Evolutionary conservation across 2,329 filamentous ascomycete genomes (phyloP), one percentile per base, ranked within the genome.

Genomic region (Aspergillus awamori): DNA sequence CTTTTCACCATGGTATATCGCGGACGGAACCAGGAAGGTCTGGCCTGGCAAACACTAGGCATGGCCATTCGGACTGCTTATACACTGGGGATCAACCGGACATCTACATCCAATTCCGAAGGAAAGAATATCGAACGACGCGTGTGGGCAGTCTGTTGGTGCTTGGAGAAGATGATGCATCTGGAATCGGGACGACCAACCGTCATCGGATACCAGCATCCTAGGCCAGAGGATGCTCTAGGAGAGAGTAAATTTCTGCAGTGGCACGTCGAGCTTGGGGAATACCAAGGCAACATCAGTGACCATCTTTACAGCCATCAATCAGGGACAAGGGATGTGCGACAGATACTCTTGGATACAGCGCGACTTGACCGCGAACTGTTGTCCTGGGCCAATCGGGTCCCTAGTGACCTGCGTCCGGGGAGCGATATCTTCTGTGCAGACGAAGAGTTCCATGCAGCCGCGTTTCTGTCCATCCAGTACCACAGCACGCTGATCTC

Each of bases 41-140:
- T 65, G 8, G 63, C 59, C 2, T 65, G 63, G 63, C 63, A 65
- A 17, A 62, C 54, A 1, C 41, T 65, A 2, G 63, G 63, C 4
- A 64, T 64, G 39, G 62, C 59, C 6, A 65, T 62, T 20, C 47
- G 62, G 2, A 64, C 62, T n/a, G 62, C 63, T 1, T 64, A 62
- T 8, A 65, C 63, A 0, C 45, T 65, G 4, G 63, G 63, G 3
- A 26, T 65, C 6, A 60, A 65, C 24, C 62, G 59, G 8, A 33
- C 24, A 10, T 49, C 52, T 3, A 53, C 39, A 6, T 22, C 30
- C 4, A n/a, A 20, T 1, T 24, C 36, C 1, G 45, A 51, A 17
- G 26, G 15, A 10, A 47, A 43, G 43, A 30, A 41, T 13, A 39
- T 64, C 8, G 57, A 53, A 1, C 11, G 41, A 1, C 52, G 58